Evolutionary conservation across 768 basidiomycete genomes (phyloP), one percentile per base, ranked within the genome.

Genomic region (Pholiota microspora): DNA sequence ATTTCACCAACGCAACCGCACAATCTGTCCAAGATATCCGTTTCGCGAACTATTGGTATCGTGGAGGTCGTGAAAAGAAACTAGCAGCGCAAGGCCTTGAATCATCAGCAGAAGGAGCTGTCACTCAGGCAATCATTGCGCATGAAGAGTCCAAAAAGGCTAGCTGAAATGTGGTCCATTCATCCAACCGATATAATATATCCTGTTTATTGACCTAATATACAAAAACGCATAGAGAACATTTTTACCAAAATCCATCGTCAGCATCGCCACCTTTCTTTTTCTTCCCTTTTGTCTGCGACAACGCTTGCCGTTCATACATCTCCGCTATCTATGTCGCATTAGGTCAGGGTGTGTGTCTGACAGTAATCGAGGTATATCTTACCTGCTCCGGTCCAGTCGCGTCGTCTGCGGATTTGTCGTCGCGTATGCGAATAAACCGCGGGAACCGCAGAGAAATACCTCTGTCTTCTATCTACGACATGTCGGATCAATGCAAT

Each of bases 381-480:
- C 76, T 70, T 60, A 92, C 93, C 81, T 95, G 93, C 65, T 98
- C 95, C 5, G 94, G 86, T 3, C 86, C 85, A 9, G 97, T 98
- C 21, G 93, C 92, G 71, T 97, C 92, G 56, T 98, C 94, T 12
- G 86, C 86, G 24, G 77, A 77, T 71, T 99, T 99, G 71, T 99
- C 97, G 58, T 98, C 97, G 59, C 97, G 82, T 48, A 94, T 74
- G 42, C 88, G 84, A 60, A 99, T 82, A 71, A 98, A 98, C 25
- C 97, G 84, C 35, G 97, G 97, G 74, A 99, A 99, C 10, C 97
- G 88, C 42, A 99, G 73, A 13, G 97, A 98, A 62, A 99, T 92
- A 0, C 97, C 97, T 61, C 95, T 77, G 48, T 91, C 85, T 51
- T 95, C 94, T 16, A 84, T 83, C 91, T 93, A 49, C 15, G 31